Base-by-base conservation (phyloP, 2,329 filamentous ascomycete genomes). In the Passalora sequoiae region DNA sequence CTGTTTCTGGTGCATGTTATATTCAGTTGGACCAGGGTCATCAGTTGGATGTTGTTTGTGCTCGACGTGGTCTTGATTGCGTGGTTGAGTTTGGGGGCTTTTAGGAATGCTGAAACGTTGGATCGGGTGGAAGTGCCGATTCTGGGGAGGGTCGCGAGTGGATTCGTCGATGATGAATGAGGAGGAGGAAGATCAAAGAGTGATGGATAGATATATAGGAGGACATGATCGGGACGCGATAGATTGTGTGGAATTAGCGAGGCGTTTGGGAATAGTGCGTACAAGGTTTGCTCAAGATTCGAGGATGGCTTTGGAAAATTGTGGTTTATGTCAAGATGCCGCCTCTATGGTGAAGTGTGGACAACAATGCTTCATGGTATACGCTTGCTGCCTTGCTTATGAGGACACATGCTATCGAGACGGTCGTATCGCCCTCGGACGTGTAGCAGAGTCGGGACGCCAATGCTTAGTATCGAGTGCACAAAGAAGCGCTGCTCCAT, bases 151-250 rank as follows among this genome's bases (percentile, higher is more conserved):
- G 70, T 96, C 56, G 92, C 92, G 31, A 94, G 84, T 66, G 84
- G 84, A 19, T 91, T 96, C 61, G 75, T 97, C 44, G 91, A 96
- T 60, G 86, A 95, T 61, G 92, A 96, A 65, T 84, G 60, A 53
- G 22, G n/a, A 5, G 19, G 16, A 7, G 29, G 13, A 42, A 22
- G 31, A 9, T 28, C 13, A 6, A 10, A 13, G 10, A 10, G 25
- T 13, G 25, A 28, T 13, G 25, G 13, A 9, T 28, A 13, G 13
- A 6, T 28, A 5, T 5, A 9, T 28, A 10, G 25, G 5, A 28
- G 3, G 25, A 10, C 25, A n/a, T 31, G 13, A n/a, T 15, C 28
- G 3, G 17, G 13, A 2, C n/a, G 28, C 6, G n/a, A n/a, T 13
- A 16, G 8, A 10, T 33, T 20, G 13, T 28, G 5, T 3, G 15